Conservation (phyloP, 345 rosid genomes). For the Raphanus sativus region DNA sequence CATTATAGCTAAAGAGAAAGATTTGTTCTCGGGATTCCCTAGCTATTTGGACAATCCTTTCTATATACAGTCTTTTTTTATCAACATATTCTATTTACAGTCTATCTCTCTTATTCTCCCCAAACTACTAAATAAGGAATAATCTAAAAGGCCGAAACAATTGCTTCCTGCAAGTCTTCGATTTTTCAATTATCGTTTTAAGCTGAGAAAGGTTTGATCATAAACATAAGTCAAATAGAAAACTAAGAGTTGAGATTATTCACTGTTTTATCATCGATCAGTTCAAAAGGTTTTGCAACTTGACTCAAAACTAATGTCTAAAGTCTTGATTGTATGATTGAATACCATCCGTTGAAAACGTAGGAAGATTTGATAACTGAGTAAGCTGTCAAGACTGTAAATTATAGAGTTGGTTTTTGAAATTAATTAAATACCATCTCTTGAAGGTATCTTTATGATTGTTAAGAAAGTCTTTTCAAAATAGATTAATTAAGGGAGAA, state of each 20-base stretch:
- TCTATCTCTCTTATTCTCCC: background rate
- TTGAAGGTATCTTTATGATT: background rate
- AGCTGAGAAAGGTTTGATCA: background rate
- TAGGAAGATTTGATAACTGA: background rate
- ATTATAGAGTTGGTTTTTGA: background rate
- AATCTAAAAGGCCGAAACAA: background rate
- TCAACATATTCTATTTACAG: no score
- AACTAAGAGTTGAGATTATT: background rate
- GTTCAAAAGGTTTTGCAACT: conserved; percentile 49
- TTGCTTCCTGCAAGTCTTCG: background rate
- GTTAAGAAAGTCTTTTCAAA: background rate
- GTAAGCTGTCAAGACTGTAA: background rate
- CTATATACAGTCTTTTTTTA: no score
- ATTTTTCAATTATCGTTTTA: background rate
- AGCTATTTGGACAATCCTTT: conserved; percentile 58
- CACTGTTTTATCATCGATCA: conserved; percentile 42
- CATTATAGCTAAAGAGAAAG: conserved; percentile 58
- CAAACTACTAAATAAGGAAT: conserved; percentile 17
- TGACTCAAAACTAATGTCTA: conserved; percentile 5
- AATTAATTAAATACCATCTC: background rate
- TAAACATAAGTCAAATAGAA: background rate
- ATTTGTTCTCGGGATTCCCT: conserved; percentile 65
- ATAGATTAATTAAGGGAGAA: background rate
- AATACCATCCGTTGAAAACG: background rate
- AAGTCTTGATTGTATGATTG: background rate